Percentiles rank a stretch among this genome's conserved stretches.
Conservation (phyloP, 208 protist species). For the Trypanosomatidae sp. region DNA sequence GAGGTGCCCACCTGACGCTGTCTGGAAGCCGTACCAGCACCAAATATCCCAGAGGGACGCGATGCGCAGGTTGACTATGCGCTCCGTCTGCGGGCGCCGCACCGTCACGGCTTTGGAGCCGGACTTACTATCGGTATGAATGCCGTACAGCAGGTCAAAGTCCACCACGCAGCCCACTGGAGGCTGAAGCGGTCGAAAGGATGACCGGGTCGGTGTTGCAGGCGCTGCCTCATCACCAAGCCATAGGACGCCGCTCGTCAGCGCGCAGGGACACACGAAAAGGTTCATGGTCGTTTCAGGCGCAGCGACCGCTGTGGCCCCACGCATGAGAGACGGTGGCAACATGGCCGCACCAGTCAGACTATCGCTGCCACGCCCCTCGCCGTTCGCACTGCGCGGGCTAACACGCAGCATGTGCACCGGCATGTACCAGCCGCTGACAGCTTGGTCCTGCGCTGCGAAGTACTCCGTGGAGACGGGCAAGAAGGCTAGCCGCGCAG, state of each 20-base stretch:
- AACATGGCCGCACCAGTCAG: background rate
- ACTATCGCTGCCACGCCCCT: no score
- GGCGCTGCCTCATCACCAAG: background rate
- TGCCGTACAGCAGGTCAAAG: slow-evolving; percentile 1
- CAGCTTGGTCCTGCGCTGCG: background rate
- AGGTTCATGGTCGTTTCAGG: background rate
- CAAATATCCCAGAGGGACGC: slow-evolving; percentile 18
- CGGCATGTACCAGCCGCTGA: slow-evolving; percentile 10
- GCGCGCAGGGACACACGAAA: slow-evolving; percentile 3
- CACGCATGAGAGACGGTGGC: background rate
- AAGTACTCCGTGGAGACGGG: background rate
- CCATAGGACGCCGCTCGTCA: background rate
- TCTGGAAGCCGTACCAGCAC: slow-evolving; percentile 10
- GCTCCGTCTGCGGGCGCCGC: slow-evolving; percentile 12
- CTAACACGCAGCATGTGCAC: slow-evolving; percentile 3
- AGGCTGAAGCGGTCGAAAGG: background rate
- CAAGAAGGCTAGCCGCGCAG: slow-evolving; percentile 3
- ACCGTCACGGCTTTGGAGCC: background rate
- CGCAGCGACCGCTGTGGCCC: background rate
- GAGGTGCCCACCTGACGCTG: background rate
- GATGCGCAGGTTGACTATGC: slow-evolving; percentile 15
- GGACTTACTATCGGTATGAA: background rate
- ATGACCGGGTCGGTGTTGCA: background rate
- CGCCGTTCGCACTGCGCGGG: no score
- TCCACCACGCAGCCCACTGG: slow-evolving; percentile 5